Evolutionary conservation across 345 rosid species (phyloP), one percentile per base, ranked within the genome.

Genomic region (Dipteronia sinensis): DNA sequence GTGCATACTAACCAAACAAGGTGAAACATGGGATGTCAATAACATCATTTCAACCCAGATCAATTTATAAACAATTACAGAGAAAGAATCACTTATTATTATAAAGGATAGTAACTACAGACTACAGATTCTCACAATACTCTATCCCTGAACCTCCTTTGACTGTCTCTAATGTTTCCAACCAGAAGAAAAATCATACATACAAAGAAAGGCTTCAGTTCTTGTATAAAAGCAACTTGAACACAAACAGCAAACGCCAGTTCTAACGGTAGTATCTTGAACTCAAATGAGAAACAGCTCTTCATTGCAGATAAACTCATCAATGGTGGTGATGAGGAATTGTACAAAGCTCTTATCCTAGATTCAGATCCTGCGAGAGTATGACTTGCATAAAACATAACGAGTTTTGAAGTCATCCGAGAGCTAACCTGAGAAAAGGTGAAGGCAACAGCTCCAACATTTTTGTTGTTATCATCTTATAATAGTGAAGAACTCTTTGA

Each of bases 281-380:
- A 19, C 22, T 29, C 23, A 53, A 42, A 65, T 10, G 67, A 62
- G 22, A 17, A 4, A 6, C 19, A 64, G 6, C 29, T 46, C n/a
- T 27, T 64, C 27, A 10, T 7, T 17, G 17, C 23, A 12, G 61
- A 63, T 47, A 19, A 46, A 74, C 42, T 25, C 61, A 29, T 47
- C 31, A 3, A 23, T 27, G 25, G 8, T 63, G 69, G 63, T n/a
- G 53, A 20, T 15, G 42, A 61, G 49, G 46, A 71, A 71, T 17
- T 22, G 29, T 25, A 12, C 40, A 78, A 65, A 65, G 71, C 42
- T 19, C 44, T 63, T 42, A 19, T 15, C 16, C 7, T 6, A 62
- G 65, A 55, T n/a, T 53, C 53, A 51, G 62, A 44, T 71, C 64
- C 71, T 71, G 71, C 63, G 25, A 31, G 46, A 70, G 49, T 34